Evolutionary conservation across 257 asterid genomes (phyloP).

Genomic region (Scutellaria baicalensis): DNA sequence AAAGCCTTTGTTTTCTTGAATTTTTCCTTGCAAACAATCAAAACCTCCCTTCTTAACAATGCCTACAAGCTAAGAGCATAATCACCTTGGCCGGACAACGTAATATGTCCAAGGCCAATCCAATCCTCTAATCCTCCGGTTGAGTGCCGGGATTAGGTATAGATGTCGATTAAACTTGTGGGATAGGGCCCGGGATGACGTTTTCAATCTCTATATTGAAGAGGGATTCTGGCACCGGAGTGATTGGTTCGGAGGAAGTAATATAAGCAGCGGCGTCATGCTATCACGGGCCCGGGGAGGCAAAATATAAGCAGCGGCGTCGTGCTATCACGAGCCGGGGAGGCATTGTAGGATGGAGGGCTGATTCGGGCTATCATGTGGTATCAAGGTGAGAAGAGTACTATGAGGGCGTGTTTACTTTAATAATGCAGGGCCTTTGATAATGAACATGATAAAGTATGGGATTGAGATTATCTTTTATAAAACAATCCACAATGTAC

Average conservation of each 20-base stretch:
- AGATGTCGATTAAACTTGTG: slow-evolving; percentile 46
- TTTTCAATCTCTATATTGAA: slow-evolving; percentile 37
- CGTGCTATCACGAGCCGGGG: slow-evolving; percentile 36
- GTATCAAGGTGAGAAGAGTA: slow-evolving; percentile 79
- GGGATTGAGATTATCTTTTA: too few relatives aligned
- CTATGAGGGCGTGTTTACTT: too few relatives aligned
- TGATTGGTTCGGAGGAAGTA: slow-evolving; percentile 62
- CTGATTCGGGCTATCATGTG: slow-evolving; percentile 41
- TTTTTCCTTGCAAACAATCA: not conserved
- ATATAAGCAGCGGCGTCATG: too few relatives aligned
- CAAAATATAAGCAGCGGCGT: too few relatives aligned
- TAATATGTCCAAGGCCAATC: slow-evolving; percentile 65
- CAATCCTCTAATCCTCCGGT: slow-evolving; percentile 35
- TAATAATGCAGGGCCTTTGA: too few relatives aligned
- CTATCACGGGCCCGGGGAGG: slow-evolving; percentile 40
- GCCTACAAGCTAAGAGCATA: slow-evolving; percentile 28
- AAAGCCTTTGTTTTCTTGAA: not conserved
- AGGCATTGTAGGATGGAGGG: slow-evolving; percentile 43
- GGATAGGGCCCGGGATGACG: slow-evolving; percentile 86
- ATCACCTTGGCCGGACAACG: slow-evolving; percentile 80
- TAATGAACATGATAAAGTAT: too few relatives aligned
- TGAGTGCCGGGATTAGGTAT: slow-evolving; percentile 31
- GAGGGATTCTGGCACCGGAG: slow-evolving; percentile 35
- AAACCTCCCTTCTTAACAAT: not conserved
- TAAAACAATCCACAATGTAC: too few relatives aligned